Evolutionary conservation across 2,329 filamentous ascomycete species (phyloP), one percentile per base, ranked within the genome.

Genomic region (Aspergillus piperis): DNA sequence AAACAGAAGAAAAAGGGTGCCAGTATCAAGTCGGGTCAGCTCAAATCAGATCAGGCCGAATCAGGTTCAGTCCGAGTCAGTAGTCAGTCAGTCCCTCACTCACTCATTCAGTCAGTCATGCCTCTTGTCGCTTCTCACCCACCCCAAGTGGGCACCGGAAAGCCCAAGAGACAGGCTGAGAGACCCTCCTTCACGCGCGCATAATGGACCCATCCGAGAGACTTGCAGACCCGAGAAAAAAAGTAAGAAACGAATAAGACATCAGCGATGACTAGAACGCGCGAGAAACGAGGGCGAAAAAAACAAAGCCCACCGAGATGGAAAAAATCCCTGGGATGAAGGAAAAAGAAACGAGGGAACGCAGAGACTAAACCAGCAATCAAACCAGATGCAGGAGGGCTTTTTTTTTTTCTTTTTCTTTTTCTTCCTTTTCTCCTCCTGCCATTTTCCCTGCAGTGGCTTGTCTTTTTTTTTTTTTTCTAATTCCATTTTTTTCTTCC

Each of bases 271-370:
- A 30, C 27, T 17, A 39, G n/a, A 44, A 32, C 15, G 53, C 53
- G 53, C 41, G 41, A 55, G 53, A 47, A 55, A 55, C 53, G 53
- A 55, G 53, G 25, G 42, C 41, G 41, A 55, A 55, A 55, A 55
- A 55, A 41, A 55, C 42, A 25, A 21, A 17, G 47, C 25, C 41
- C 19, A 21, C 19, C 41, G 41, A 44, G 41, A 44, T 21, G 41
- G 41, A 36, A 44, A 23, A 44, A 44, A 8, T 23, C 41, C 41
- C 19, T 44, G 41, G 13, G 25, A 30, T 42, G 56, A 17, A 47
- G 42, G 17, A 56, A 55, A 53, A 51, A 27, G 49, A 52, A 57
- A 48, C 13, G 44, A 61, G 51, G 44, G 50, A 58, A 21, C 53
- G 49, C 17, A 41, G 47, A 36, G 30, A 23, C 39, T 39, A 53